A percentile compares a stretch with the other conserved stretches of the same genome.
These are phyloP conservation scores for Plasmodium inui DNA, from an alignment of 169 alveolate species.

Conservation along the genomic window DNA sequence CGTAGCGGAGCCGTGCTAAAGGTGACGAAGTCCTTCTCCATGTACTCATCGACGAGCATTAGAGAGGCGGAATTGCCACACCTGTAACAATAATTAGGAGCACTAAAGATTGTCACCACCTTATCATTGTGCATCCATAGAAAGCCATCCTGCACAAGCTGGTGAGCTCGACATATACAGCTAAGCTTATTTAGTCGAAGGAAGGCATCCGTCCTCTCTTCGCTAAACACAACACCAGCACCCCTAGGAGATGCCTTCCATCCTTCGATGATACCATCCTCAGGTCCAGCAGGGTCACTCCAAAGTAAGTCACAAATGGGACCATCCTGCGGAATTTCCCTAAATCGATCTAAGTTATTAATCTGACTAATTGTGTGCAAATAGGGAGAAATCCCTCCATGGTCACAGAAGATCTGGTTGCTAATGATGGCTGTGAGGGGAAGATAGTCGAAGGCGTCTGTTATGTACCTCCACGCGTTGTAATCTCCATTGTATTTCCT, in stretches of 20 bases:
- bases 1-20: conserved; percentile 91
- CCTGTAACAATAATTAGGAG: conserved; percentile 97
- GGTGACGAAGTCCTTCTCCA: conserved; percentile 89
- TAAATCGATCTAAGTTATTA: conserved; percentile 84
- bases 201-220: conserved; percentile 93
- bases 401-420: conserved; percentile 95
- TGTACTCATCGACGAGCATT: conserved; percentile 95
- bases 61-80: conserved; percentile 96
- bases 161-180: conserved; percentile 97
- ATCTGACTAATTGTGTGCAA: conserved; percentile 94
- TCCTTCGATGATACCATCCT: conserved; percentile 87
- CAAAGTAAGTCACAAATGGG: conserved; percentile 99
- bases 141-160: conserved; percentile 96
- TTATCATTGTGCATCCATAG: conserved; percentile 92
- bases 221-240: conserved; percentile 98
- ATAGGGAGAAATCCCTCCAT: conserved; percentile 98
- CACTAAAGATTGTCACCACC: conserved; percentile 96
- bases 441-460: conserved; percentile 96
- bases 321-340: conserved; percentile 98
- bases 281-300: conserved; percentile 97
- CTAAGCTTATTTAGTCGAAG: conserved; percentile 93
- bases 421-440: conserved; percentile 97
- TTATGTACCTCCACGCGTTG: conserved; percentile 96
- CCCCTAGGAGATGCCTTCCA: conserved; percentile 98
- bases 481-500: conserved; percentile 95